phyloP scores from a whole-genome alignment of 768 basidiomycete genomes.

The Panus rudis region DNA sequence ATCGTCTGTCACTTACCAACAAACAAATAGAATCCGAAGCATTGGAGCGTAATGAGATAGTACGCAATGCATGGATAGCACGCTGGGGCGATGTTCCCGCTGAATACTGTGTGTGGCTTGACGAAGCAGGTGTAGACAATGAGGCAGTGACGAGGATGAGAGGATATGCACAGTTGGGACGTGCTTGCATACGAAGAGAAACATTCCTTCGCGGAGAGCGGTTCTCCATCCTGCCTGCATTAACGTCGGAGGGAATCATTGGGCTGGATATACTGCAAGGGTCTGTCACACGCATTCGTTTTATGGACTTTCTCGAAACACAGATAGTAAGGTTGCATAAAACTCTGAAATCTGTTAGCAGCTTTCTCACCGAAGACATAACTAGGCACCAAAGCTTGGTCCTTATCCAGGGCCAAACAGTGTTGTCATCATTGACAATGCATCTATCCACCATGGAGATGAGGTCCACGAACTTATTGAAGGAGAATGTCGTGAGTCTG shows the following conservation, averaged over 20 bases:
- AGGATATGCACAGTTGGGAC: constrained; percentile 10
- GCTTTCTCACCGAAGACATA: constrained; percentile 18
- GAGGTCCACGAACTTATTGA: constrained; percentile 27
- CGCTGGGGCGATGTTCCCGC: constrained; percentile 15
- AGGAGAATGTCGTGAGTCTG: constrained; percentile 11
- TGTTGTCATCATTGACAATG: constrained; percentile 34
- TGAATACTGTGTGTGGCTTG: constrained; percentile 9
- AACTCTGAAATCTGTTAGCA: constrained; percentile 4
- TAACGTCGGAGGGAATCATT: constrained; percentile 10
- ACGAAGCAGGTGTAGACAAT: constrained; percentile 14
- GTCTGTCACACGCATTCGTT: constrained; percentile 25
- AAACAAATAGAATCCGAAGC: constrained; percentile 22
- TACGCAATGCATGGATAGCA: constrained; percentile 19
- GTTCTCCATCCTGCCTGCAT: constrained; percentile 12
- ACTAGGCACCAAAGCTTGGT: constrained; percentile 3
- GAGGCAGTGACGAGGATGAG: constrained; percentile 3
- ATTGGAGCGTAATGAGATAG: constrained; percentile 24
- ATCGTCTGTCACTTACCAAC: constrained; percentile 13
- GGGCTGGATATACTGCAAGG: constrained; percentile 21
- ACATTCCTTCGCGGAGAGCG: constrained; percentile 10
- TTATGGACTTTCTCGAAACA: constrained; percentile 22
- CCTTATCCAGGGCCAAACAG: constrained; percentile 30
- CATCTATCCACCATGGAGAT: constrained; percentile 34
- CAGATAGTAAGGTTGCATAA: constrained; percentile 11
- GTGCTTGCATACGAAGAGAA: constrained; percentile 6